These are phyloP conservation scores for Canavalia ensiformis DNA, from an alignment of 306 rosid genomes.

Conservation along the genomic window DNA sequence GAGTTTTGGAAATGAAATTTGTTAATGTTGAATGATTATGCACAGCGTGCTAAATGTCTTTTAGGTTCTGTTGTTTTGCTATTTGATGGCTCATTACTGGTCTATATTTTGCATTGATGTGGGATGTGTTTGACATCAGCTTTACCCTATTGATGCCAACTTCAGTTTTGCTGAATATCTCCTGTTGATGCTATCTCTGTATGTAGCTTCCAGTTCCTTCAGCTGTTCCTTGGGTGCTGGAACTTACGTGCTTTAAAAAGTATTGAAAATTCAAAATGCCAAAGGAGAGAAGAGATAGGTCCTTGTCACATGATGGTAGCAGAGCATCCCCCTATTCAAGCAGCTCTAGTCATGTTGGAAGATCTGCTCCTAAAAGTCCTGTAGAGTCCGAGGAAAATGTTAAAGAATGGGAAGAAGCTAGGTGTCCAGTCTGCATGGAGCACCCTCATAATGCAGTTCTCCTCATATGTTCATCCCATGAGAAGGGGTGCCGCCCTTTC, in stretches of 20 bases:
- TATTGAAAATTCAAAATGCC: conserved; percentile 68
- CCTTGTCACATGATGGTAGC: conserved; percentile 74
- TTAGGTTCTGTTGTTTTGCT: conserved; percentile 28
- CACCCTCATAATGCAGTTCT: conserved; percentile 99
- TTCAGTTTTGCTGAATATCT: conserved; percentile 36
- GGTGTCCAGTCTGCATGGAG: conserved; percentile 98
- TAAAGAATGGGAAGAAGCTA: conserved; percentile 96
- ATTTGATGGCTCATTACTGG: not conserved
- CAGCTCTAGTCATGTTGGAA: conserved; percentile 72
- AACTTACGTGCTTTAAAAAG: conserved; percentile 35
- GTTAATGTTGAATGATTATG: conserved; percentile 17
- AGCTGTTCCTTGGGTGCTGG: conserved; percentile 40
- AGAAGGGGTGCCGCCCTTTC: conserved; percentile 95
- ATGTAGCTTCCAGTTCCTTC: conserved; percentile 46
- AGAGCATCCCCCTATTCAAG: conserved; percentile 85
- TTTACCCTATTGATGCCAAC: conserved; percentile 11
- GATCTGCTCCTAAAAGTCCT: conserved; percentile 51
- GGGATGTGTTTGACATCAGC: not conserved
- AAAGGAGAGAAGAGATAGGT: conserved; percentile 92
- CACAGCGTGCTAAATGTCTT: not conserved
- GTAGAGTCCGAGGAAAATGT: conserved; percentile 67
- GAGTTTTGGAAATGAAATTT: conserved; percentile 36
- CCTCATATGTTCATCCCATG: conserved; percentile 90
- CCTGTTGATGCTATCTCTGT: conserved; percentile 43
- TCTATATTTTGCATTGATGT: not conserved